Base-by-base conservation (phyloP, 2,329 filamentous ascomycete species). In the Rugonectria rugulosa region DNA sequence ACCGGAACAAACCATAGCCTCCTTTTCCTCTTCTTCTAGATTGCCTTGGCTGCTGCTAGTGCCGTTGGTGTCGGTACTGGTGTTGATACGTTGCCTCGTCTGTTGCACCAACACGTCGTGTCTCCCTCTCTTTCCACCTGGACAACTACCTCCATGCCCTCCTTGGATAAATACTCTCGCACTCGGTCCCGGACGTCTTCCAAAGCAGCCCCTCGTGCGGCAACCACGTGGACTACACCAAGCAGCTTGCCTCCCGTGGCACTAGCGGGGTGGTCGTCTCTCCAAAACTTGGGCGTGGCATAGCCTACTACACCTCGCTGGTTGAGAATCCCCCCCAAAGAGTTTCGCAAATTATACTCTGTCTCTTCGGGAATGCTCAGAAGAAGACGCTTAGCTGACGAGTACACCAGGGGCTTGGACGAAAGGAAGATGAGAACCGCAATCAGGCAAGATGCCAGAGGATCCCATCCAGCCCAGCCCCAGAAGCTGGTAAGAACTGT, bases 381-480 rank as follows among this genome's bases (percentile, higher is more conserved):
- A 19, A 99, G 80, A 4, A 99, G 79, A 17, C 90, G 88, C 66
- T 88, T 89, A 1, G 92, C 95, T 1, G 91, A 92, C 14, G 90
- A 92, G 59, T 86, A 87, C 19, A 99, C 92, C 1, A 99, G 83
- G 1, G 95, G 95, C 24, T 94, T 85, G 0, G 95, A 91, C 8
- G 93, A 96, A n/a, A 89, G 83, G 72, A 97, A 93, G 63, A 99
- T 99, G 41, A 99, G 81, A 21, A 95, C 82, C 0, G 95, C 94
- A 63, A 99, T 99, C 56, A 97, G 82, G 72, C 93, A 96, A 0
- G 94, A 97, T 0, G 95, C 95, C 17, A 98, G 76, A 3, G 95
- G 95, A 71, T 99, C 95, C 86, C 94, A 99, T 20, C 94, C 92
- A 6, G 91, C 85, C 92, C 94, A 98, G 14, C 90, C 90, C 69